These are phyloP conservation scores for Gaertneriomyces semiglobifer DNA, from an alignment of 192 early-diverging fungal genomes.

Conservation along the genomic window DNA sequence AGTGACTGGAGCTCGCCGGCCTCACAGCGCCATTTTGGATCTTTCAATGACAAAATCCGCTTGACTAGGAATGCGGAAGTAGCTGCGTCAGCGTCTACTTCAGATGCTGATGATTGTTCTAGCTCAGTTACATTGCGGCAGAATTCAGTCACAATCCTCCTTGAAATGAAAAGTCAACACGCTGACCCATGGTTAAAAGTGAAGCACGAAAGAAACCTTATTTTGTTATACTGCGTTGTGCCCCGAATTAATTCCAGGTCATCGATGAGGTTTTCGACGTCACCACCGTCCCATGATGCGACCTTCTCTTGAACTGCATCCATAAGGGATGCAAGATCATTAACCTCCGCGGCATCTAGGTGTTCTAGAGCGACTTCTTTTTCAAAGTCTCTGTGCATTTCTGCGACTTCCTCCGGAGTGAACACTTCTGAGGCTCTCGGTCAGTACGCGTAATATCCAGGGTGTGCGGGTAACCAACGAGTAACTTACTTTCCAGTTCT, in stretches of 20 bases:
- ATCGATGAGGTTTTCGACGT: constrained; percentile 4
- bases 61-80: constrained; percentile 6
- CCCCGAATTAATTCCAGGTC: constrained; percentile 4
- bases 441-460: constrained; percentile 4
- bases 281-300: constrained; percentile 2
- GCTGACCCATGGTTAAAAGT: constrained; percentile 4
- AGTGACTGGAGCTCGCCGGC: constrained; percentile 5
- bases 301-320: constrained; percentile 4
- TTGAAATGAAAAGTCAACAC: constrained; percentile 6
- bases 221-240: constrained; percentile 4
- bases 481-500: constrained; percentile 4
- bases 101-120: constrained; percentile 6
- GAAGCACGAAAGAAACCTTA: neutral
- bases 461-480: constrained; percentile 4
- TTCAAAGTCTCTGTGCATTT: constrained; percentile 1
- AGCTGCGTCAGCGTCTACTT: constrained; percentile 5
- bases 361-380: constrained; percentile 4
- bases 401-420: constrained; percentile 5
- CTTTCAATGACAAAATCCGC: constrained; percentile 6
- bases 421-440: constrained; percentile 5
- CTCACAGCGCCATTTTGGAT: constrained; percentile 6
- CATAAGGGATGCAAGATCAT: constrained; percentile 4
- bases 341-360: neutral
- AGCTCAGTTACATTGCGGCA: constrained; percentile 4
- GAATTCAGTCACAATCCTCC: constrained; percentile 6